phyloP scores from a whole-genome alignment of 2,329 filamentous ascomycete genomes.

The Colletotrichum sansevieriae region DNA sequence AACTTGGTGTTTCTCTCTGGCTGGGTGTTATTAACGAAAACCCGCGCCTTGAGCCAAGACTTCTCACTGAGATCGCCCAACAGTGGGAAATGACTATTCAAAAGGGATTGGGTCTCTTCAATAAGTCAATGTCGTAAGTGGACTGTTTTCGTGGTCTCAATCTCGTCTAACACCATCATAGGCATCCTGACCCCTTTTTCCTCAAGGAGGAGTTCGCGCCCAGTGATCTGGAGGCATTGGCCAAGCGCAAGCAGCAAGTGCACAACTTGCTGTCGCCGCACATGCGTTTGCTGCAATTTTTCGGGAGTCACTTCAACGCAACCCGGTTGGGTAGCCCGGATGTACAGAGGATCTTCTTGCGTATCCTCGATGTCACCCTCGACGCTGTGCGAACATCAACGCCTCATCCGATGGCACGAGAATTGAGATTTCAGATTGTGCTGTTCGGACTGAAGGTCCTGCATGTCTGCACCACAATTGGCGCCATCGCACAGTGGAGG shows the following conservation, averaged over 20 bases:
- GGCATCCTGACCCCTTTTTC: conserved; percentile 89
- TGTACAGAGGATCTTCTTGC: conserved; percentile 83
- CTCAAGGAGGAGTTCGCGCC: conserved; percentile 93
- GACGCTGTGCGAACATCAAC: conserved; percentile 78
- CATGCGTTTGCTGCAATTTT: conserved; percentile 85
- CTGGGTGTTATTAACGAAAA: conserved; percentile 98
- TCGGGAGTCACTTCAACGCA: conserved; percentile 95
- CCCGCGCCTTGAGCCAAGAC: conserved; percentile 84
- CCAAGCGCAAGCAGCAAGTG: conserved; percentile 81
- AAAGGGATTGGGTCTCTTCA: conserved; percentile 85
- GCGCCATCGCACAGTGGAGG: conserved; percentile 77
- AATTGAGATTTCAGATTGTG: conserved; percentile 91
- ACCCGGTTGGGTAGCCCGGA: conserved; percentile 87
- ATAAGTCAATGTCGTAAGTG: conserved; percentile 72
- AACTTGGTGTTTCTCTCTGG: conserved; percentile 95
- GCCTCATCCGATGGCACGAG: conserved; percentile 88
- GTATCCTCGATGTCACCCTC: conserved; percentile 84
- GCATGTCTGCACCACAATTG: conserved; percentile 76
- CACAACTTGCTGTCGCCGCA: conserved; percentile 91
- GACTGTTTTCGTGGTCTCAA: background rate
- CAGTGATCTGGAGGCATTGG: conserved; percentile 81
- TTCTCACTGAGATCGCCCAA: conserved; percentile 88
- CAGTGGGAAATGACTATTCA: conserved; percentile 91
- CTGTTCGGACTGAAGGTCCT: conserved; percentile 86
- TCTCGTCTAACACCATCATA: conserved; percentile 52